Base-by-base conservation (phyloP, 208 protist species). In the Wallacemonas sp. region DNA sequence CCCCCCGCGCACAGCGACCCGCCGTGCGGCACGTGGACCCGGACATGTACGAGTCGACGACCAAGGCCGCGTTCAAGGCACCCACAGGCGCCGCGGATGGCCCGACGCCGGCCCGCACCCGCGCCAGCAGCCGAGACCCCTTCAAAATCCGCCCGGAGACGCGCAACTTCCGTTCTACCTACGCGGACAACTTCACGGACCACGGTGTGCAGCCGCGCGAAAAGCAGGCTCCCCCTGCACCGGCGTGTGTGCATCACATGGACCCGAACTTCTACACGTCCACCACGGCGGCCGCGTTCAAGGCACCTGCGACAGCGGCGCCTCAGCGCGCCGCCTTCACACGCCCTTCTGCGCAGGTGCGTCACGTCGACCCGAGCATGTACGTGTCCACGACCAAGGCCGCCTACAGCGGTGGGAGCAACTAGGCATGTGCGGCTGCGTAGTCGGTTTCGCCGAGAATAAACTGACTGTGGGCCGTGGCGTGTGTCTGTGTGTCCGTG, bases 191-290 rank as follows among this genome's bases (percentile, higher is more conserved):
- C 42, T 92, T 79, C 62, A 57, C 64, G 55, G 61, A 58, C 37
- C 45, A 65, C 17, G 24, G n/a, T n/a, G 59, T 66, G 3, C 38
- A 53, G 0, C 64, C 70, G 3, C 34, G 32, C 13, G 30, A 60
- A 21, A 66, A 60, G 24, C 63, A 54, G 0, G 32, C 50, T 3
- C 17, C 55, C 27, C 36, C 55, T 4, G 45, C 65, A 12, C 67
- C 44, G 27, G 76, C 69, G 2, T 82, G 79, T 52, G 79, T 87
- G 10, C 78, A 79, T 30, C 76, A 87, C 62, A 50, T 81, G 21
- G 81, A 87, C 62, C 81, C 81, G 4, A 46, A 44, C 55, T 82
- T 82, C 67, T 87, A 83, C 71, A 83, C 73, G 2, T 65, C 69
- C 36, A 69, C 62, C 3, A 24, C 57, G 1, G 13, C 52, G 12